Base-by-base conservation (phyloP, 106 monocot genomes). In the Allium fistulosum region DNA sequence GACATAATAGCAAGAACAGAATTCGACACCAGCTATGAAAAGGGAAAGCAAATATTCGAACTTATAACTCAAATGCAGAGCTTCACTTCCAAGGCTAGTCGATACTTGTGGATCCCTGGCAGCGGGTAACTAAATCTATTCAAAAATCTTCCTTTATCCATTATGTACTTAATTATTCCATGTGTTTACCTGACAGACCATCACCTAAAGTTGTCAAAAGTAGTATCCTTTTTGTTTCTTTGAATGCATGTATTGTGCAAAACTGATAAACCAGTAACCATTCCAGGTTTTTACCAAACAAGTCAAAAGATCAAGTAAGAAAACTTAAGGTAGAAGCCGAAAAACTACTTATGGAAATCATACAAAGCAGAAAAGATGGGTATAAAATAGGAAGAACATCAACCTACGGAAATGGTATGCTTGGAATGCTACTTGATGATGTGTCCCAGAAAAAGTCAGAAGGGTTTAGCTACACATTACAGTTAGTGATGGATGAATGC, bases 401-500 rank as follows among this genome's bases (percentile, higher is more conserved):
- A 2, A 79, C 87, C 0, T 87, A 83, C 63, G 92, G 97, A 0
- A 74, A 75, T 11, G 92, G 85, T 7, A 77, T 99, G 1, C 97
- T 99, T 8, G 92, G 81, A 6, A 75, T 77, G 66, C 72, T 99
- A 17, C 75, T 99, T 0, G 69, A 77, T 0, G 97, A 92, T 61
- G 37, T 37, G 37, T 62, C 73, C 5, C 59, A 75, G 59, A 83
- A 84, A 75, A 70, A 70, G 46, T 51, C 1, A 22, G 59, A 17
- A 46, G 77, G 68, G 1, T 85, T 78, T 61, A 74, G 63, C 69
- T 78, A 85, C 71, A 79, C 69, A 1, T 69, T 85, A 2, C 75
- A 87, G 28, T 51, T 89, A 57, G 78, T 99, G 26, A 90, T 99
- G 79, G 92, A 99, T 52, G 92, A 99, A 63, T 92, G 89, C 80